Percentiles rank a stretch among this genome's conserved stretches.
These are phyloP conservation scores for Pulveroboletus sp. DNA, from an alignment of 768 basidiomycete species.

Conservation along the genomic window DNA sequence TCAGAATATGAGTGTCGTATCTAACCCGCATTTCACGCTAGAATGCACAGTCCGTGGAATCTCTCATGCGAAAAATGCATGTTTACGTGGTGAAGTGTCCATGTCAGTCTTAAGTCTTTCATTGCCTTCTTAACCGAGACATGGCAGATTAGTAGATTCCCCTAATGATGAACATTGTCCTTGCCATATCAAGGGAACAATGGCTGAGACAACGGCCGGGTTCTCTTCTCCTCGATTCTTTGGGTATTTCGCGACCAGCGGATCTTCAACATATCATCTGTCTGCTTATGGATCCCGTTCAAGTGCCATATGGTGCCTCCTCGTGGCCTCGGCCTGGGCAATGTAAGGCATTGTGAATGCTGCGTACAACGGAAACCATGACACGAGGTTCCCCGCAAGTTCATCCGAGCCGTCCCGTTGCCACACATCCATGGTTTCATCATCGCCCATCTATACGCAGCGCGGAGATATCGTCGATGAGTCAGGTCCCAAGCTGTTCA, in stretches of 20 bases:
- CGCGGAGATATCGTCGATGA: conserved; percentile 12
- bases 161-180: conserved; percentile 25
- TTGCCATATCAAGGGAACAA: conserved; percentile 34
- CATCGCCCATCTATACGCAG: conserved; percentile 7
- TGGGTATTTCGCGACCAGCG: conserved; percentile 7
- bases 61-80: conserved; percentile 15
- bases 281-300: conserved; percentile 14
- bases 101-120: conserved; percentile 4
- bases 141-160: conserved; percentile 16
- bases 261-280: conserved; percentile 15
- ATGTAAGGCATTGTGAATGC: conserved; percentile 7
- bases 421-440: conserved; percentile 24
- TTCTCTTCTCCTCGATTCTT: conserved; percentile 7
- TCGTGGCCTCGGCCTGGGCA: conserved; percentile 14
- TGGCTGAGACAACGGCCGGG: conserved; percentile 15
- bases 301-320: conserved; percentile 16
- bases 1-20: conserved; percentile 10
- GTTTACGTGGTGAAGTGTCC: conserved; percentile 22
- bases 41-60: conserved; percentile 10
- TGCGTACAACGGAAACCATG: conserved; percentile 7
- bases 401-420: conserved; percentile 15
- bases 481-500: conserved; percentile 13
- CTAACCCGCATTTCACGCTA: not conserved
- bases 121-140: conserved; percentile 20
- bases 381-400: conserved; percentile 10